Evolutionary conservation across 169 alveolate genomes (phyloP).

Genomic region (Sarcocystis neurona): DNA sequence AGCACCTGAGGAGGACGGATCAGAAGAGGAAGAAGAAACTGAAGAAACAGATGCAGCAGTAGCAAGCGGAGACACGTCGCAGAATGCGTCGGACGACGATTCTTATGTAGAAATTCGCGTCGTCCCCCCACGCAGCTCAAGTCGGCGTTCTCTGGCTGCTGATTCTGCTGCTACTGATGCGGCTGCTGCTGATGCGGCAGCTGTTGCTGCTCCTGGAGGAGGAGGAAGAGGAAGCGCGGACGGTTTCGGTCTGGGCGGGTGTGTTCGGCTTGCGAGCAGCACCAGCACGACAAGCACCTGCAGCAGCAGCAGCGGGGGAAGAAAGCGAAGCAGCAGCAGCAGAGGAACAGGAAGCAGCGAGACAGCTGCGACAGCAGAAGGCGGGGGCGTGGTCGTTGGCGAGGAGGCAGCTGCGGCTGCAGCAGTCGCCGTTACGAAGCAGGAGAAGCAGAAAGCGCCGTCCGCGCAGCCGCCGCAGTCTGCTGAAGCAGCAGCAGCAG

Average conservation of each 20-base stretch:
- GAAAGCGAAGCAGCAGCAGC: constrained; percentile 12
- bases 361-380: not conserved
- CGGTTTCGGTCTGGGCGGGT: not conserved
- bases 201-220: not conserved
- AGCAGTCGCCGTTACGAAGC: constrained; percentile 22
- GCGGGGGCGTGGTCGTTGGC: not conserved
- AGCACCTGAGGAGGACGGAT: too few species aligned
- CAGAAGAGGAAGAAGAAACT: not conserved
- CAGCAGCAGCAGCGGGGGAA: constrained; percentile 25
- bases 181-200: not conserved
- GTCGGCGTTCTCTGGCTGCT: not conserved
- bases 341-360: too few species aligned
- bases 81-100: not conserved
- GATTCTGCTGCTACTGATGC: too few species aligned
- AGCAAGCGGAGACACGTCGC: not conserved
- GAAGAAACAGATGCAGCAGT: not conserved
- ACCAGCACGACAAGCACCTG: not conserved
- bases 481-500: too few species aligned
- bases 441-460: constrained; percentile 9
- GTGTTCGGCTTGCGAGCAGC: not conserved
- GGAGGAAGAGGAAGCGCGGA: constrained; percentile 13
- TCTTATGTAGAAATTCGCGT: too few species aligned
- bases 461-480: too few species aligned
- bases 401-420: constrained; percentile 8
- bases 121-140: not conserved